These are phyloP conservation scores for Fusarium oxysporum DNA, from an alignment of 2,329 filamentous ascomycete species.

Conservation along the genomic window DNA sequence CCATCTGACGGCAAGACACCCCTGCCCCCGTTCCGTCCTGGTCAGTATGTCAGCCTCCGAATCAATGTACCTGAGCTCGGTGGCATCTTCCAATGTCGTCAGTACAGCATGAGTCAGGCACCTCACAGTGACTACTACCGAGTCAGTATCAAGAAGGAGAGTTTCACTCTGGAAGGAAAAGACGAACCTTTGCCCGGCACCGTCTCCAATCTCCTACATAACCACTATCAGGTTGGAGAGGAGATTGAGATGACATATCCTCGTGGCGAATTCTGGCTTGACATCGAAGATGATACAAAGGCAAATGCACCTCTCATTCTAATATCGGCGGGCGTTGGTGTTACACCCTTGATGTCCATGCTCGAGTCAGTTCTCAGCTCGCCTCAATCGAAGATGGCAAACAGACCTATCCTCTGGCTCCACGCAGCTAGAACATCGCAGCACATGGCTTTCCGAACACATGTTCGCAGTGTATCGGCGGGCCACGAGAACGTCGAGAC, in stretches of 20 bases:
- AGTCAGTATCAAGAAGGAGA: conserved; percentile 70
- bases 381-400: not conserved
- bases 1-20: conserved; percentile 65
- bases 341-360: not conserved
- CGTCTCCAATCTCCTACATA: conserved; percentile 11
- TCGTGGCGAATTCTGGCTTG: conserved; percentile 9
- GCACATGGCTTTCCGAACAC: not conserved
- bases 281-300: not conserved
- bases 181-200: not conserved
- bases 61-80: conserved; percentile 65
- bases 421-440: not conserved
- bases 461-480: not conserved
- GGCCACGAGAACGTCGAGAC: not conserved
- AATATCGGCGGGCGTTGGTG: not conserved
- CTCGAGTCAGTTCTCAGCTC: not conserved
- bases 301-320: not conserved
- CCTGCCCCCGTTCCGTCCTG: conserved; percentile 57
- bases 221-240: conserved; percentile 1
- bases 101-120: conserved; percentile 76
- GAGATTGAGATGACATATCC: conserved; percentile 9
- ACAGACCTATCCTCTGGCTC: not conserved
- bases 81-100: conserved; percentile 68
- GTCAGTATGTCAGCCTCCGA: conserved; percentile 35
- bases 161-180: not conserved
- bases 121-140: conserved; percentile 70